Evolutionary conservation across 179 eudicot species (phyloP), one percentile per base, ranked within the genome.

Genomic region (Actinidia arguta): DNA sequence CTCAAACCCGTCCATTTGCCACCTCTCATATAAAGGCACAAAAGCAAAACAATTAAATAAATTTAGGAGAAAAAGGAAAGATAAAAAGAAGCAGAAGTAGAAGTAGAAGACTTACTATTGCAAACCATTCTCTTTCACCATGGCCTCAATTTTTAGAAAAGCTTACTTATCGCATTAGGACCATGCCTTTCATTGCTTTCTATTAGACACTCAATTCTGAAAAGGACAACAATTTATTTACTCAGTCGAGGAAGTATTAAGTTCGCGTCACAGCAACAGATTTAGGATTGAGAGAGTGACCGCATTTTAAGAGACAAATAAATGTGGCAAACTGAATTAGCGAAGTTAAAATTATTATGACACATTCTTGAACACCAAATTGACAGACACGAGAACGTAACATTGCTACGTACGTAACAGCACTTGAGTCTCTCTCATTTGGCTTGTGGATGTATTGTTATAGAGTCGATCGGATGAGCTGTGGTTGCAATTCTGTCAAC

Each of bases 291-390:
- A 13, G 20, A 78, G 62, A 62, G 54, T 44, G 42, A 76, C 70
- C 51, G 14, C 36, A 47, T 63, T 50, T 78, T 25, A 47, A 59
- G 58, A 62, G 72, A 72, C 80, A 63, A 24, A 63, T 16, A 47
- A 44, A 61, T 77, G 71, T 77, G 80, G 56, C 44, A 22, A 58
- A 77, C 70, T 62, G 14, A 46, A 77, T 63, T 14, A 62, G 42
- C 16, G 13, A 1, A 9, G n/a, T 55, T 39, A 27, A 14, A 46
- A 77, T 77, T 61, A 61, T 77, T 61, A 44, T 56, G 16, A 14
- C 12, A n/a, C 70, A 16, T 63, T 77, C 42, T 25, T 62, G 80
- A 77, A 46, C 69, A 48, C 16, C 8, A 48, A 66, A 58, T 58
- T 22, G 69, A 56, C n/a, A 50, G 51, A 68, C 68, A 59, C 50